phyloP scores from a whole-genome alignment of 2,329 filamentous ascomycete species.

The Colletotrichum zoysiae region DNA sequence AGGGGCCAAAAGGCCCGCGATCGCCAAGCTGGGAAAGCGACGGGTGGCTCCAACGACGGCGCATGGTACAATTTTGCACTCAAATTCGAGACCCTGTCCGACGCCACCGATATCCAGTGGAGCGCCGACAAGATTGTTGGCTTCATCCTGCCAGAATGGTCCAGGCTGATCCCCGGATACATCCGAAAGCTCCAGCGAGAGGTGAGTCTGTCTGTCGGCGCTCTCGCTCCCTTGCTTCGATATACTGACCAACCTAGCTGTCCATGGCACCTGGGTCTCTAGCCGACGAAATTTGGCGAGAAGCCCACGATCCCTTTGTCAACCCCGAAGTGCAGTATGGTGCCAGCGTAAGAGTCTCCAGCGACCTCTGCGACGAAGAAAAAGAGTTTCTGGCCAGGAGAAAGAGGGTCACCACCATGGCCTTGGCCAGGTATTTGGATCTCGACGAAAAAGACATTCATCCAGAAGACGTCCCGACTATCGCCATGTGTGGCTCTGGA shows the following conservation, averaged over 20 bases:
- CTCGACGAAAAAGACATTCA: slow-evolving; percentile 86
- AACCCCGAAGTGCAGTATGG: slow-evolving; percentile 91
- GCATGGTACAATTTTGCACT: slow-evolving; percentile 64
- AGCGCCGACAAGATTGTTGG: slow-evolving; percentile 72
- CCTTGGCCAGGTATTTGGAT: slow-evolving; percentile 84
- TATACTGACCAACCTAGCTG: slow-evolving; percentile 53
- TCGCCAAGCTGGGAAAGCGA: slow-evolving; percentile 43
- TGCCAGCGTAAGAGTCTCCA: slow-evolving; percentile 84
- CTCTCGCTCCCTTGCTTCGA: too few relatives aligned
- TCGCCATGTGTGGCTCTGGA: slow-evolving; percentile 94
- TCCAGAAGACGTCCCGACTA: slow-evolving; percentile 90
- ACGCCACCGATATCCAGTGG: slow-evolving; percentile 68
- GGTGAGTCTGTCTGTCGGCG: slow-evolving; percentile 34
- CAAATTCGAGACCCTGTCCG: slow-evolving; percentile 66
- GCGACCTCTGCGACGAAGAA: slow-evolving; percentile 86
- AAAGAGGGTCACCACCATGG: slow-evolving; percentile 75
- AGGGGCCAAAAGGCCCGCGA: slow-evolving; percentile 38
- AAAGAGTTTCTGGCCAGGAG: slow-evolving; percentile 78
- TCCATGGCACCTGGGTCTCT: slow-evolving; percentile 90
- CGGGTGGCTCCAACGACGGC: slow-evolving; percentile 45
- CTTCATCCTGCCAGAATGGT: slow-evolving; percentile 86
- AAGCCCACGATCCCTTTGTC: slow-evolving; percentile 84
- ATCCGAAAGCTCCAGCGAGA: slow-evolving; percentile 88
- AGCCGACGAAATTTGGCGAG: slow-evolving; percentile 92
- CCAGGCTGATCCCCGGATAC: slow-evolving; percentile 79